Evolutionary conservation across 495 filamentous ascomycete genomes (phyloP), one percentile per base, ranked within the genome.

Genomic region (Massariosphaeria phaeospora): DNA sequence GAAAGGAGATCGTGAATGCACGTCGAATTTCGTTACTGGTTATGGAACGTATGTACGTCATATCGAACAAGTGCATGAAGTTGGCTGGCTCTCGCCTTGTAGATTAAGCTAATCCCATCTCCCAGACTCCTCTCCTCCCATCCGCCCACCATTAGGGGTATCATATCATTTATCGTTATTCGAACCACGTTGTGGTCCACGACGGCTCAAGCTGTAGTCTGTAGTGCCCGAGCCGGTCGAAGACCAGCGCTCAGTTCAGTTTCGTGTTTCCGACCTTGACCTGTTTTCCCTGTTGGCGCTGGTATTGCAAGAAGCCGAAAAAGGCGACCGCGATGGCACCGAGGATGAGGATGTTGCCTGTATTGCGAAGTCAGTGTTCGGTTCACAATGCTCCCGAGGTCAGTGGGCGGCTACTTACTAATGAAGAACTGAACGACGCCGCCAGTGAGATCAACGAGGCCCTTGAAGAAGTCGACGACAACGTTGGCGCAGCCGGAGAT

Each of bases 231-330:
- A 21, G 17, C 15, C 2, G 3, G 24, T 38, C 49, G 25, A n/a
- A 12, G 13, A 17, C 3, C 3, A 20, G 35, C 8, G 21, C 40
- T 36, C 50, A 61, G 46, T 61, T 63, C 34, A 59, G 30, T 40
- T 64, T 64, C 51, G 59, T 64, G 41, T 64, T 48, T 23, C 61
- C 61, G 15, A 64, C 51, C 41, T 55, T 40, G 39, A 64, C 61
- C 12, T 55, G 56, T 17, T 40, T 44, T 12, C 61, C 61, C 49
- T 64, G 61, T 33, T 31, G 40, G 38, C 51, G 49, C 48, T 64
- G 55, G 34, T 59, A 64, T 29, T 64, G 49, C 35, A 64, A 31
- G 56, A 52, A 64, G 13, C 50, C 61, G 29, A 64, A 44, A 47
- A 55, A 20, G 1, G 55, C 61, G 27, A 30, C 50, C 23, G 49